These are phyloP conservation scores for Debaryomycetaceae sp. DNA, from an alignment of 1,139 yeast species.

Conservation along the genomic window DNA sequence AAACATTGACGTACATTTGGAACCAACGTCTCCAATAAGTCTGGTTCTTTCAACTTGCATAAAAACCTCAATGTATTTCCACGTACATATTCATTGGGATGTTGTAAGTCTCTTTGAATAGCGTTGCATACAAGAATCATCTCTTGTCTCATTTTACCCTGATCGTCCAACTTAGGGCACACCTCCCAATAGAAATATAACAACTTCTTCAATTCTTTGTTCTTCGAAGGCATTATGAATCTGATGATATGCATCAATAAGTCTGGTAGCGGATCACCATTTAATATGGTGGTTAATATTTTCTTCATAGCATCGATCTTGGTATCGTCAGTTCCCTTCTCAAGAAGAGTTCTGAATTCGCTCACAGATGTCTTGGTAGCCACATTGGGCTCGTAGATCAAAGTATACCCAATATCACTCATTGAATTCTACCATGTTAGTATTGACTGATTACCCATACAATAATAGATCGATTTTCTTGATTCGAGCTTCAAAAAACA, in stretches of 20 bases:
- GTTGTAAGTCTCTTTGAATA: slow-evolving; percentile 94
- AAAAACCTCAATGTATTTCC: slow-evolving; percentile 93
- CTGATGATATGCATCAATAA: slow-evolving; percentile 95
- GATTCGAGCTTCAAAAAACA: not conserved
- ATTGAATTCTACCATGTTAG: slow-evolving; percentile 13
- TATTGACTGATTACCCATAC: not conserved
- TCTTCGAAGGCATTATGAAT: slow-evolving; percentile 93
- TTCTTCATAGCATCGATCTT: slow-evolving; percentile 89
- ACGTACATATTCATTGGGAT: slow-evolving; percentile 94
- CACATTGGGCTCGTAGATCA: slow-evolving; percentile 73
- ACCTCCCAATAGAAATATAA: slow-evolving; percentile 98
- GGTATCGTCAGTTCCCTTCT: slow-evolving; percentile 84
- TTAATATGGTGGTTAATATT: slow-evolving; percentile 80
- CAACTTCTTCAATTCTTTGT: slow-evolving; percentile 87
- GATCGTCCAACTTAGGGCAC: slow-evolving; percentile 84
- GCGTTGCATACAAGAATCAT: slow-evolving; percentile 99
- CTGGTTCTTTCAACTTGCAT: slow-evolving; percentile 88
- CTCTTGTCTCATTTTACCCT: slow-evolving; percentile 94
- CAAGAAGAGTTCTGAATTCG: slow-evolving; percentile 78
- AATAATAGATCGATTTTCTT: not conserved
- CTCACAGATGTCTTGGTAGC: slow-evolving; percentile 66
- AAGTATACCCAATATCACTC: slow-evolving; percentile 62
- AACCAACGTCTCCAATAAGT: slow-evolving; percentile 89
- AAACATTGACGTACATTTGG: slow-evolving; percentile 90
- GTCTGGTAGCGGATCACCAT: slow-evolving; percentile 94